Evolutionary conservation across 345 rosid genomes (phyloP).

Genomic region (Fremontodendron californicum): DNA sequence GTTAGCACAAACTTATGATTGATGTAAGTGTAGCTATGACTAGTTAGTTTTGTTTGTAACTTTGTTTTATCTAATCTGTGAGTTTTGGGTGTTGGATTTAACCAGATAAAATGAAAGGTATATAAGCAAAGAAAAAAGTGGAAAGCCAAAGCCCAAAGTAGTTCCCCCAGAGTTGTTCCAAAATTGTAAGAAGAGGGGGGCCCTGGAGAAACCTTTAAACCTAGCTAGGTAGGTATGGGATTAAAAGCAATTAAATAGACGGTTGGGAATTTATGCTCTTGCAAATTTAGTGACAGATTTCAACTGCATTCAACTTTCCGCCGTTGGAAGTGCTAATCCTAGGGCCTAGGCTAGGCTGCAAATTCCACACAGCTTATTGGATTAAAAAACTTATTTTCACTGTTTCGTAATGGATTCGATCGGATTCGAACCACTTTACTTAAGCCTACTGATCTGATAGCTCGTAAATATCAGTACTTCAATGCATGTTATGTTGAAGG

Average conservation of each 20-base stretch:
- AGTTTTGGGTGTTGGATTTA: background rate
- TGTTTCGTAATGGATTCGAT: background rate
- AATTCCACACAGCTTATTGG: background rate
- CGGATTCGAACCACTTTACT: background rate
- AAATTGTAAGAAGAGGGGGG: background rate
- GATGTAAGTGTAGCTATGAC: slow-evolving; percentile 4
- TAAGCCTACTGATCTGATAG: background rate
- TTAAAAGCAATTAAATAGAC: slow-evolving; percentile 22
- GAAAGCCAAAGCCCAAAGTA: background rate
- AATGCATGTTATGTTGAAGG: background rate
- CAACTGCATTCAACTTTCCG: slow-evolving; percentile 11
- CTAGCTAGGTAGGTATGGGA: slow-evolving; percentile 20
- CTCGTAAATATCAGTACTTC: background rate
- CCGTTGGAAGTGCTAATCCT: background rate
- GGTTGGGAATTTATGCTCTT: slow-evolving; percentile 19
- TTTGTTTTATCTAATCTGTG: background rate
- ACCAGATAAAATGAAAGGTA: background rate
- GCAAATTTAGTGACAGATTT: slow-evolving; percentile 15
- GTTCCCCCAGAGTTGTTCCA: too few species aligned
- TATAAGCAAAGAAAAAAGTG: background rate
- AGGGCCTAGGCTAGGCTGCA: background rate
- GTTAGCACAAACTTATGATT: background rate
- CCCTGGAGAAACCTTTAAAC: background rate
- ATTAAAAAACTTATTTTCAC: background rate
- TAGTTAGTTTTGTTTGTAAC: background rate